These are phyloP conservation scores for Setomelanomma holmii DNA, from an alignment of 2,329 filamentous ascomycete species.

Conservation along the genomic window DNA sequence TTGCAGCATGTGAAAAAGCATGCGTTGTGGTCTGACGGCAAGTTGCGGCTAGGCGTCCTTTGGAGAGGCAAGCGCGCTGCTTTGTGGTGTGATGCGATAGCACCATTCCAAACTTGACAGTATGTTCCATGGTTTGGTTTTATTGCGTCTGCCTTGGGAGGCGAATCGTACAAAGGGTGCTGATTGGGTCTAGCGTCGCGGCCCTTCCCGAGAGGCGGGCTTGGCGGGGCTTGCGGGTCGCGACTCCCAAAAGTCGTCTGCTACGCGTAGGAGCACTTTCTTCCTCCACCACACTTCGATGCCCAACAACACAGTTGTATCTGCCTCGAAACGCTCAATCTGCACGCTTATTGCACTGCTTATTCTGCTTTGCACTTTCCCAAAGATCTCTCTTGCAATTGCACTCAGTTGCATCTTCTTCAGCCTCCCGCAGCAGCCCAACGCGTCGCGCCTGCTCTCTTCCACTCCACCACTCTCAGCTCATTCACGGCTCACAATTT, in stretches of 20 bases:
- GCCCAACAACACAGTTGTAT: slow-evolving; percentile 6
- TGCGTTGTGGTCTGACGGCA: too few relatives aligned
- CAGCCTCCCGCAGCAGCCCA: slow-evolving; percentile 8
- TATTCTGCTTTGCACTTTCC: slow-evolving; percentile 10
- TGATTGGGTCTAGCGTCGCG: too few relatives aligned
- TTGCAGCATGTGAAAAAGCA: too few relatives aligned
- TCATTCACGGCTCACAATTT: not conserved
- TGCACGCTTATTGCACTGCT: slow-evolving; percentile 8
- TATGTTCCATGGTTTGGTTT: too few relatives aligned
- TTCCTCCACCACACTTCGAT: slow-evolving; percentile 9
- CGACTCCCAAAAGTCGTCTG: not conserved
- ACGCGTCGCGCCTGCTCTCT: slow-evolving; percentile 20
- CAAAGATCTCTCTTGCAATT: slow-evolving; percentile 11
- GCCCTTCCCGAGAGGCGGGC: too few relatives aligned
- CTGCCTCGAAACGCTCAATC: not conserved
- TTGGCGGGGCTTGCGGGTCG: not conserved
- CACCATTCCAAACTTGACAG: too few relatives aligned
- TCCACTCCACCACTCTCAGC: not conserved
- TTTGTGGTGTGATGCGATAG: too few relatives aligned
- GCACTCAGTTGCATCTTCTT: slow-evolving; percentile 8
- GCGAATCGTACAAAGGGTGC: too few relatives aligned
- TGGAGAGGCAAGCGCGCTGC: too few relatives aligned
- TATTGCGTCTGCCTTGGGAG: too few relatives aligned
- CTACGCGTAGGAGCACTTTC: not conserved
- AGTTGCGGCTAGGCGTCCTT: too few relatives aligned